Base-by-base conservation (phyloP, 805 yeast species). In the Wickerhamiella cacticola region DNA sequence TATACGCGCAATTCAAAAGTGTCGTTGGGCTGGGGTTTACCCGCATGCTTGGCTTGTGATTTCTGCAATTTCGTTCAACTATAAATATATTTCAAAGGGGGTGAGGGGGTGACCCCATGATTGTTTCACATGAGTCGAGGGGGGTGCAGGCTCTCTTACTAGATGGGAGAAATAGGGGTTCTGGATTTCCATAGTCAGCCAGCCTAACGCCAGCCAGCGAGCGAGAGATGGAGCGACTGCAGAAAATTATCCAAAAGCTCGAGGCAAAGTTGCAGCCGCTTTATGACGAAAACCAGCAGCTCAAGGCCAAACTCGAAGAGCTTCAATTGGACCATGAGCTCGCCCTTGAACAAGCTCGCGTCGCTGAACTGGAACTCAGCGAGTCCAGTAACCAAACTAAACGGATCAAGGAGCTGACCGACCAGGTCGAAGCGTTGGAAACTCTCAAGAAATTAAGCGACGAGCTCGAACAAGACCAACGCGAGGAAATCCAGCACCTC, bases 391-490 rank as follows among this genome's bases (percentile, higher is more conserved):
- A 55, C 42, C 48, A 55, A n/a, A 45, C 31, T n/a, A 61, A 57
- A 9, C 58, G 67, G 38, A 63, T 75, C 5, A 53, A 52, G 1
- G 60, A 56, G n/a, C 60, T 77, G 18, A 59, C 66, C 26, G 52
- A 53, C 3, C 67, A 74, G 0, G 63, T 78, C 1, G 65, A 65
- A 1, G 82, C 79, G 19, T 61, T 78, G 28, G 75, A 70, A 40
- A 77, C 74, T 44, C 56, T 79, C 18, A 74, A 73, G 50, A 73
- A 70, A 41, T 56, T 79, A 8, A 75, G 74, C 49, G 72, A 68
- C 46, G 74, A 73, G 47, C 60, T 78, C 25, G 80, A 76, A 48
- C 68, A 67, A 9, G 63, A 60, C 36, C 77, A 72, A 47, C 24
- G 56, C 1, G 67, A 62, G 19, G 60, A 72, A 0, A 78, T 75